Evolutionary conservation across 2,329 filamentous ascomycete genomes (phyloP).

Genomic region (Penicillium sp.): DNA sequence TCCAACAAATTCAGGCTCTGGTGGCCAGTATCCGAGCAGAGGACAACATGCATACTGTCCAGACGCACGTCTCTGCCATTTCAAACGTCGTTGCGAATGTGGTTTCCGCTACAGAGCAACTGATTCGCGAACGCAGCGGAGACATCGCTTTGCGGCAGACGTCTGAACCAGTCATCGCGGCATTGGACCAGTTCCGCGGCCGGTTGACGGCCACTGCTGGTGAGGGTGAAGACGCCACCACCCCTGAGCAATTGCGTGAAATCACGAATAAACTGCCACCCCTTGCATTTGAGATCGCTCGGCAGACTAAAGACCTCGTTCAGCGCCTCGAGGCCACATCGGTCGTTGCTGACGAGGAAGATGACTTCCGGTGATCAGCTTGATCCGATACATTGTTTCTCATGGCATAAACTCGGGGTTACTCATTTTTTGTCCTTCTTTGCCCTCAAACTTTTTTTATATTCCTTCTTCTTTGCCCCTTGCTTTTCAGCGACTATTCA

Average conservation of each 20-base stretch:
- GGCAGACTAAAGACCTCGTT: constrained; percentile 75
- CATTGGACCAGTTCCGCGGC: constrained; percentile 62
- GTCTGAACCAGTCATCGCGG: constrained; percentile 42
- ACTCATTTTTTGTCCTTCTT: constrained; percentile 8
- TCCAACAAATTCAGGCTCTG: constrained; percentile 78
- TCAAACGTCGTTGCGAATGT: constrained; percentile 69
- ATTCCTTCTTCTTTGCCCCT: constrained; percentile 18
- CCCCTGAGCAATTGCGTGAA: constrained; percentile 50
- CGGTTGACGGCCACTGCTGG: constrained; percentile 64
- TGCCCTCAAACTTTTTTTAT: constrained; percentile 6
- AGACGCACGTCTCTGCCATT: constrained; percentile 69
- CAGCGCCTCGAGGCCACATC: constrained; percentile 47
- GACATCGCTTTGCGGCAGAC: constrained; percentile 52
- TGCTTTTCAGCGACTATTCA: constrained; percentile 28
- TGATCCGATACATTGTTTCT: background rate
- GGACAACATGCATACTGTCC: constrained; percentile 63
- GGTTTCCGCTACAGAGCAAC: constrained; percentile 62
- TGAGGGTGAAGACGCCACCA: constrained; percentile 60
- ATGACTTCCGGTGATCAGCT: constrained; percentile 40
- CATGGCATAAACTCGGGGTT: background rate
- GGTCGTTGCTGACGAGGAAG: constrained; percentile 34
- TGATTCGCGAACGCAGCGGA: constrained; percentile 50
- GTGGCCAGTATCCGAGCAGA: constrained; percentile 70
- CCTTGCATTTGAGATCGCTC: constrained; percentile 81
- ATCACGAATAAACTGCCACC: constrained; percentile 74